Evolutionary conservation across 768 basidiomycete genomes (phyloP).

Genomic region (Amylocystis lapponica): DNA sequence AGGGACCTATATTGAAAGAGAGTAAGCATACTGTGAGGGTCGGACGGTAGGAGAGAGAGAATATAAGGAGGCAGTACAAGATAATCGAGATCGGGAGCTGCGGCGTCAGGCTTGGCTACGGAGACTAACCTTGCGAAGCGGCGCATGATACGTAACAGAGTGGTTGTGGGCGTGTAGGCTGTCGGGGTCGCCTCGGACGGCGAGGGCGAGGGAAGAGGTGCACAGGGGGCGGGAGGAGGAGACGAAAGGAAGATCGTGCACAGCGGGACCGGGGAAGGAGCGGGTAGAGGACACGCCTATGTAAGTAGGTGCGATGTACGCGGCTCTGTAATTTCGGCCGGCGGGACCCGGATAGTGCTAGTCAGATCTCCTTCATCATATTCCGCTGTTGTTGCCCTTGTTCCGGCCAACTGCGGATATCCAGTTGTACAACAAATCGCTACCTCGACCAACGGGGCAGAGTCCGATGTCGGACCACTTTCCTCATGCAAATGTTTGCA

Average conservation of each 20-base stretch:
- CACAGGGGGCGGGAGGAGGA: neutral
- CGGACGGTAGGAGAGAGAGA: neutral
- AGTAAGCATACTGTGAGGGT: neutral
- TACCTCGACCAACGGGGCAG: no score
- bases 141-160: neutral
- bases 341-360: neutral
- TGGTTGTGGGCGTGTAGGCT: neutral
- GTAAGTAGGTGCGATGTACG: conserved; percentile 1
- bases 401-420: no score
- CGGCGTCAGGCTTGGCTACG: neutral
- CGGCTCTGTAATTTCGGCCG: neutral
- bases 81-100: neutral
- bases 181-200: neutral
- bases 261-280: neutral
- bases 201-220: neutral
- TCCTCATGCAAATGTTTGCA: no score
- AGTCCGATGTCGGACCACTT: no score
- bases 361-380: no score
- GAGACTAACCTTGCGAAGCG: conserved; percentile 1
- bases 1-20: conserved; percentile 25
- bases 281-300: neutral
- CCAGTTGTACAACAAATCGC: no score
- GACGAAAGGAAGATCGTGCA: neutral
- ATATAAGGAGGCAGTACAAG: conserved; percentile 1
- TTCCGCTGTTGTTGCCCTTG: no score